A percentile compares a stretch with the other conserved stretches of the same genome.
Evolutionary conservation across 441 rosid genomes (phyloP).

Genomic region (Aleurites moluccanus): DNA sequence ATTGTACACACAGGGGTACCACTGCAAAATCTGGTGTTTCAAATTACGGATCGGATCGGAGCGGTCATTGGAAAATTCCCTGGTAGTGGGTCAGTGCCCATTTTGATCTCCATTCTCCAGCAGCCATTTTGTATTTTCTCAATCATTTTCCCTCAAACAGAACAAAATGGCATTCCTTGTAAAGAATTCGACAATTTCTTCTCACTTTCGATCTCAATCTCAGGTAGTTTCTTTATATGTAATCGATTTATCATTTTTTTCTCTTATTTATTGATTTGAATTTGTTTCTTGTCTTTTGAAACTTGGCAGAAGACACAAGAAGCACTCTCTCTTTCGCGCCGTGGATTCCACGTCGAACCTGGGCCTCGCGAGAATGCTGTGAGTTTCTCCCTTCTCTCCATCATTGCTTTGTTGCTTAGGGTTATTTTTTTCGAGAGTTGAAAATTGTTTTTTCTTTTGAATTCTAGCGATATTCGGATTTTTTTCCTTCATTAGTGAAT

Average conservation of each 20-base stretch:
- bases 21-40: not conserved
- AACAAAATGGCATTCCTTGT: constrained; percentile 64
- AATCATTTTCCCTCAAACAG: not conserved
- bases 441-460: not conserved
- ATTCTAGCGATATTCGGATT: not conserved
- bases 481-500: not conserved
- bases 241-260: no score
- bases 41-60: not conserved
- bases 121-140: not conserved
- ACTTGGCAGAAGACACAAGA: constrained; percentile 39
- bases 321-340: constrained; percentile 44
- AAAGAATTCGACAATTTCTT: constrained; percentile 43
- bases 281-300: not conserved
- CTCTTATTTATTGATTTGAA: not conserved
- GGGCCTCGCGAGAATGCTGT: constrained; percentile 95
- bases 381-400: constrained; percentile 26
- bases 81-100: not conserved
- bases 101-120: no score
- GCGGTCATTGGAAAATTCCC: not conserved
- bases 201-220: constrained; percentile 55
- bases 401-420: constrained; percentile 2
- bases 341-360: constrained; percentile 67
- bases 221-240: constrained; percentile 37
- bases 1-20: no score
- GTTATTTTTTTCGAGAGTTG: not conserved